phyloP scores from a whole-genome alignment of 192 early-diverging fungal species.

The Phycomyces nitens region DNA sequence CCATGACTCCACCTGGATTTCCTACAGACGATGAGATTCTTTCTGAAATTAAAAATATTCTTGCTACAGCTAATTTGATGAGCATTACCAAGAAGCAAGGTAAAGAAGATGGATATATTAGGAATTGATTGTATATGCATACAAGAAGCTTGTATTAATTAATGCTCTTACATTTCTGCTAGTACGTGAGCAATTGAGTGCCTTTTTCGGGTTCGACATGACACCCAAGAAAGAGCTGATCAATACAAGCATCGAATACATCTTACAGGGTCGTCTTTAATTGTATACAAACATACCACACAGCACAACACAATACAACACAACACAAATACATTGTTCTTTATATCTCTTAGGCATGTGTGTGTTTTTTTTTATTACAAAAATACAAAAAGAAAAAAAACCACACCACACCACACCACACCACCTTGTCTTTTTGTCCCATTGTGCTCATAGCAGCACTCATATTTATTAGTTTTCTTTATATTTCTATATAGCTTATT shows the following conservation, averaged over 20 bases:
- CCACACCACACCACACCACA: no score
- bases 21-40: conserved; percentile 71
- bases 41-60: conserved; percentile 68
- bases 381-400: no score
- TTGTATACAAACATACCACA: neutral
- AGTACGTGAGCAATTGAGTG: conserved; percentile 87
- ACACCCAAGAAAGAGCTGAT: conserved; percentile 81
- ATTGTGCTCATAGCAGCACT: neutral
- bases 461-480: neutral
- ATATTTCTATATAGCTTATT: neutral
- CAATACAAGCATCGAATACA: conserved; percentile 81
- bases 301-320: neutral
- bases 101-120: conserved; percentile 20
- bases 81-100: conserved; percentile 97
- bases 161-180: conserved; percentile 27
- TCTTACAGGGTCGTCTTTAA: conserved; percentile 47
- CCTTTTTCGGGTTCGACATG: conserved; percentile 83
- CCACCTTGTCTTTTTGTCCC: no score
- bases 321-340: neutral
- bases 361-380: no score
- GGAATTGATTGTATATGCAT: no score
- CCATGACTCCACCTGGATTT: conserved; percentile 30
- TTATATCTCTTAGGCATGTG: no score
- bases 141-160: neutral
- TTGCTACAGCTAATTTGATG: conserved; percentile 90